Conservation (phyloP, 345 rosid species). For the Iberis pinnata region DNA sequence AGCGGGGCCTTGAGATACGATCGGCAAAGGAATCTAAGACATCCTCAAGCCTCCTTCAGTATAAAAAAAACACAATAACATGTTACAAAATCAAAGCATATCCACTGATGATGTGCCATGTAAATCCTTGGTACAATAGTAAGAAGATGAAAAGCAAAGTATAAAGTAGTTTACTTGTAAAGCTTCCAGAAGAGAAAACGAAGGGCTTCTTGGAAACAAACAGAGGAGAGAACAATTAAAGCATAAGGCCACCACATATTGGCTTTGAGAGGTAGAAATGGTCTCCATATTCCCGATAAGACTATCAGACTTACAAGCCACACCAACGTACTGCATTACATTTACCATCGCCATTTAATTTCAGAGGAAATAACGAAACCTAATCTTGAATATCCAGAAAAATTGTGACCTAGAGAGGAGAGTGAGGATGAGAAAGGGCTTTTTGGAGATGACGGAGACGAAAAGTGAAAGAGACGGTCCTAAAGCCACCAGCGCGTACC, state of each 20-base stretch:
- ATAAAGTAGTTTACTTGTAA: slow-evolving; percentile 56
- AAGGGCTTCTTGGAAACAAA: slow-evolving; percentile 83
- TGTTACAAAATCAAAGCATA: not conserved
- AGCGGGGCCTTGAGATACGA: slow-evolving; percentile 72
- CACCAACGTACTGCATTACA: slow-evolving; percentile 58
- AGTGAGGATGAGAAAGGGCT: slow-evolving; percentile 87
- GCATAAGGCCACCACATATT: slow-evolving; percentile 74
- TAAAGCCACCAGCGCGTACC: slow-evolving; percentile 71
- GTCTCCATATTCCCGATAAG: slow-evolving; percentile 85
- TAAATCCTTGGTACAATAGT: too few relatives aligned
- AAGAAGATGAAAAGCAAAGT: slow-evolving; percentile 6
- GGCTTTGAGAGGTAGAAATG: slow-evolving; percentile 78
- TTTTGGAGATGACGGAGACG: slow-evolving; percentile 82
- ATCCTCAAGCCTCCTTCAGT: slow-evolving; percentile 81
- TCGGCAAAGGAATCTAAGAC: slow-evolving; percentile 92
- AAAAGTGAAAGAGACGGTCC: slow-evolving; percentile 88
- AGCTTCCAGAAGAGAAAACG: slow-evolving; percentile 79
- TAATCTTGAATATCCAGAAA: not conserved
- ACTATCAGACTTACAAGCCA: slow-evolving; percentile 86
- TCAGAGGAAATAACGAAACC: too few relatives aligned
- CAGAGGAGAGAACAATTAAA: slow-evolving; percentile 65
- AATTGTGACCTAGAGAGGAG: slow-evolving; percentile 77
- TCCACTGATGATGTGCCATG: not conserved
- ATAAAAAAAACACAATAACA: slow-evolving; percentile 11
- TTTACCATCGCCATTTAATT: too few relatives aligned